Evolutionary conservation across 192 early-diverging fungal species (phyloP), one percentile per base, ranked within the genome.

Genomic region (Coemansia sp.): DNA sequence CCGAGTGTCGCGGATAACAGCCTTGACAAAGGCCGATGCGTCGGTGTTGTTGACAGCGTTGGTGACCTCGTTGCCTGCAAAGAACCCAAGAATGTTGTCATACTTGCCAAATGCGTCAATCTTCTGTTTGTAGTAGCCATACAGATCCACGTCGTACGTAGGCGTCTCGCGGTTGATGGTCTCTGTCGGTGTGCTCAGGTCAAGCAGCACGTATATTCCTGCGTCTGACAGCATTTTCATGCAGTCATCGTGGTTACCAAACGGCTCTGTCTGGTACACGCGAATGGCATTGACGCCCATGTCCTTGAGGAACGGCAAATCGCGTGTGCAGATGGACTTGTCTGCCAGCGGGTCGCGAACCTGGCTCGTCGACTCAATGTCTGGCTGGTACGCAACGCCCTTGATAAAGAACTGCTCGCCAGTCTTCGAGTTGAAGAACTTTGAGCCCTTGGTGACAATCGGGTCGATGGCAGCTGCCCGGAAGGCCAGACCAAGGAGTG

Each of bases 31-130:
- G 1, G 85, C 86, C 49, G 90, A 85, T 0, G 87, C 84, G 9
- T 77, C 62, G 6, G 87, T 88, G 45, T 82, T 88, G 48, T 83
- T 83, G 55, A 68, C 72, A 35, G 81, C 80, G 64, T 90, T 90
- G 27, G 88, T 79, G 6, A 87, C 90, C 69, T 92, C 90, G 70
- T 92, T 91, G 6, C 91, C 91, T 19, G 86, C 88, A 75, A 92
- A 62, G 65, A 90, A 92, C 0, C 71, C 90, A 27, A 90, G 61
- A 11, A 85, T 68, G 57, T 92, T 90, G 49, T 73, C 61, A 59
- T 90, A 92, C 37, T 82, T 74, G 62, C 77, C 60, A 56, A 91
- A 92, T 1, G 86, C 82, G 55, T 87, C 85, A n/a, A 91, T 85
- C 39, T 87, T 87, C 17, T 65, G 58, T 48, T 72, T 75, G 59